These are phyloP conservation scores for Ogataea nakhonphanomensis DNA, from an alignment of 805 yeast species.

Conservation along the genomic window DNA sequence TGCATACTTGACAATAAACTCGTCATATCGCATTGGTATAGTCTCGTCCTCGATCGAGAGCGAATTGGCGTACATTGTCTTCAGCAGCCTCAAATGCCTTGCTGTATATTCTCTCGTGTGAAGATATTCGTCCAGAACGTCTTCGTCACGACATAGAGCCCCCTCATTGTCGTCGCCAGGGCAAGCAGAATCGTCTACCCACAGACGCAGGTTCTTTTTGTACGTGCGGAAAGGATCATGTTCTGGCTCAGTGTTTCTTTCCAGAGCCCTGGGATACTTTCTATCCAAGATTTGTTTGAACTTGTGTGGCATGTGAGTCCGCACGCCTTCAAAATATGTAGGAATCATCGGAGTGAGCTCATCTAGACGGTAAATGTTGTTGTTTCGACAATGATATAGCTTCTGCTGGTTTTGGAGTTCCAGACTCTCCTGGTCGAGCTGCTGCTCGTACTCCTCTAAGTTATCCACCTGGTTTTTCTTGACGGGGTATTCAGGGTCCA, in stretches of 20 bases:
- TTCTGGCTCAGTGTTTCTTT: constrained; percentile 35
- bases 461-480: constrained; percentile 14
- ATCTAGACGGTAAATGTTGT: constrained; percentile 44
- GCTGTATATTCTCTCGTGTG: constrained; percentile 30
- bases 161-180: constrained; percentile 25
- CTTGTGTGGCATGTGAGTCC: constrained; percentile 50
- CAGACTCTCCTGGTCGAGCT: constrained; percentile 10
- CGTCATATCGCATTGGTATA: constrained; percentile 28
- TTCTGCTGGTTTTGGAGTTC: constrained; percentile 23
- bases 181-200: constrained; percentile 42
- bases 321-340: constrained; percentile 52
- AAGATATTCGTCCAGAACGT: constrained; percentile 30
- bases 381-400: constrained; percentile 51
- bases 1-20: constrained; percentile 25
- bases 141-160: constrained; percentile 31
- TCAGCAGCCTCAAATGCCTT: constrained; percentile 21
- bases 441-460: constrained; percentile 15
- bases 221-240: constrained; percentile 41
- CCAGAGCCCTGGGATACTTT: constrained; percentile 45
- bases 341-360: constrained; percentile 49
- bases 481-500: constrained; percentile 20
- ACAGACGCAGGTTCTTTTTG: constrained; percentile 50
- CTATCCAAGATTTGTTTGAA: constrained; percentile 39
- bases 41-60: constrained; percentile 22
- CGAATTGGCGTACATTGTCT: constrained; percentile 9